Base-by-base conservation (phyloP, 768 basidiomycete species). In the Pulveroboletus sp. region DNA sequence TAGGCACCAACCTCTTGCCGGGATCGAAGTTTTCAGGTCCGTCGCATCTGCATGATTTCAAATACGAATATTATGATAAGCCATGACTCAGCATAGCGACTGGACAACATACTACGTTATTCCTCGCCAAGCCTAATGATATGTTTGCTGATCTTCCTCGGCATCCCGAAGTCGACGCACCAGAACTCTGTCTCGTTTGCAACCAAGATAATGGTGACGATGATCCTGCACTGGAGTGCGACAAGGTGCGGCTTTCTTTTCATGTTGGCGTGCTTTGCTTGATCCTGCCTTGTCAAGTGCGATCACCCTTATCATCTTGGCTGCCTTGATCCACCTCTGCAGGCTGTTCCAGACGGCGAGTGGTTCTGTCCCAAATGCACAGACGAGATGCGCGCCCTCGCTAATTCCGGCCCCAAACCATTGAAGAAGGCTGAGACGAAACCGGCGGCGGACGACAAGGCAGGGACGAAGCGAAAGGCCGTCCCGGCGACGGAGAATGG, bases 281-380 rank as follows among this genome's bases (percentile, higher is more conserved):
- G 36, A 57, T 47, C 20, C 37, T 39, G 20, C 27, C 31, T 45
- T 24, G 13, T 10, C 47, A 49, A 95, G 89, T 98, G 94, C 63
- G 94, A 98, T 62, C 75, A 78, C 36, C 90, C 92, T 1, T 95
- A 87, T 66, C 94, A 97, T 66, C 73, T 89, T 13, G 75, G 74
- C 12, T 98, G 94, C 66, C 79, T 94, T 38, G 70, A 74, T 36
- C 92, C 93, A 16, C 90, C 93, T 2, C 69, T 98, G 39, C 65
- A 71, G 14, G 80, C 75, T 5, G 73, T 94, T 16, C 94, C 94
- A 0, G 86, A 88, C 29, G 94, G 90, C 32, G 89, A 94, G 70
- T 94, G 93, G 92, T 92, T 92, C 75, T 95, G 93, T 60, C 82
- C 86, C 0, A 74, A 80, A 47, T 95, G 93, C 61, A 66, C 69